Conservation (phyloP, 2,329 filamentous ascomycete genomes). For the Aspergillus arachidicola region DNA sequence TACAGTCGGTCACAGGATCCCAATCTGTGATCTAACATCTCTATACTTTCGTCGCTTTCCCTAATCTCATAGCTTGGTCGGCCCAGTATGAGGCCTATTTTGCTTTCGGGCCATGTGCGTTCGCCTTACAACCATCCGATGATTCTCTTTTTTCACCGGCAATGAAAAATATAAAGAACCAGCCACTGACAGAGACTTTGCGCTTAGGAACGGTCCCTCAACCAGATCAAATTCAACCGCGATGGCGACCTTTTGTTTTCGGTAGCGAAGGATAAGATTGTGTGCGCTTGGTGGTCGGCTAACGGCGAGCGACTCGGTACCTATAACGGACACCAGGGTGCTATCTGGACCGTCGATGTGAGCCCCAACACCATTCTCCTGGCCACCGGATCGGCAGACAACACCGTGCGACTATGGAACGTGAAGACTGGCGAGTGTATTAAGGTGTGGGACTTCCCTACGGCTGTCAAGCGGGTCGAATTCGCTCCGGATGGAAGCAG, state of each 20-base stretch:
- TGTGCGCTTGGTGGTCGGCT: conserved; percentile 95
- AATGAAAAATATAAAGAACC: neutral
- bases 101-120: conserved; percentile 86
- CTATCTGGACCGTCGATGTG: conserved; percentile 98
- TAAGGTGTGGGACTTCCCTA: conserved; percentile 97
- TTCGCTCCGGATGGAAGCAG: conserved; percentile 92
- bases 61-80: conserved; percentile 26
- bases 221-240: conserved; percentile 91
- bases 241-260: conserved; percentile 98
- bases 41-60: conserved; percentile 15
- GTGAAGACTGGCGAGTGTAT: conserved; percentile 88
- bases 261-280: conserved; percentile 91
- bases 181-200: conserved; percentile 23
- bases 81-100: conserved; percentile 88
- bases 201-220: conserved; percentile 80
- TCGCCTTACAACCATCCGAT: conserved; percentile 17
- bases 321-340: conserved; percentile 95
- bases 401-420: conserved; percentile 97
- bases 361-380: conserved; percentile 90
- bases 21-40: conserved; percentile 16
- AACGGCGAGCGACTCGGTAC: conserved; percentile 97
- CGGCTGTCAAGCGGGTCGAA: conserved; percentile 95
- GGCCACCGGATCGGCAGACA: conserved; percentile 94
- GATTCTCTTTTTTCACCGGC: conserved; percentile 6
- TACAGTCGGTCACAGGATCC: conserved; percentile 27